Base-by-base conservation (phyloP, 2,329 filamentous ascomycete genomes). In the Trichoderma sp. region DNA sequence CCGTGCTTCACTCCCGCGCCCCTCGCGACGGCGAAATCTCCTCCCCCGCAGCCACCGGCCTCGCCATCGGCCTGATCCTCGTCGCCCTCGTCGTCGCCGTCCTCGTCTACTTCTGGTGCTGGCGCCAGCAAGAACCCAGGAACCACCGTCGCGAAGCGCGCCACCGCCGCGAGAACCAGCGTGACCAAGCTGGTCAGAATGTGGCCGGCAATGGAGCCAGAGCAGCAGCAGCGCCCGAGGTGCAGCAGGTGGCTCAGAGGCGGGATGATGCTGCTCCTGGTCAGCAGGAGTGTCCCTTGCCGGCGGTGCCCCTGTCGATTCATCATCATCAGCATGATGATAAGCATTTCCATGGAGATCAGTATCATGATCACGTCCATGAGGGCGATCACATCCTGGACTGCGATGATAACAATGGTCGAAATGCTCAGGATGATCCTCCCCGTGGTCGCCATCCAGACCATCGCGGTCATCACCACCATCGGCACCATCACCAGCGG, bases 311-410 rank as follows among this genome's bases (percentile, higher is more conserved):
- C 7, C 9, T 58, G n/a, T 21, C 52, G 34, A n/a, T 58, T 21
- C 52, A 58, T 10, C 62, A 64, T 19, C 62, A 64, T 34, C 62
- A 52, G 10, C 62, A 64, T 28, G 47, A 64, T 15, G 62, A 64
- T 30, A 50, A 47, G 34, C 55, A 64, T 47, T 64, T 64, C 3
- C 62, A 64, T 7, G 54, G 60, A n/a, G 50, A 41, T 1, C 62
- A 48, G 17, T 50, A 21, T 21, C 58, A 63, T 19, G n/a, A 41
- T 3, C 51, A 54, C 6, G 21, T 26, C 14, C 47, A 43, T 12
- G 41, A 39, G 10, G 19, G 41, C 43, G n/a, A 52, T 19, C 28
- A 58, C 14, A 64, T 28, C 24, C 12, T 14, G 14, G 24, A 50
- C 28, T 44, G n/a, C 15, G 28, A 3, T 45, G 17, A 30, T 43